phyloP scores from a whole-genome alignment of 768 basidiomycete species.

The Tremella mesenterica region DNA sequence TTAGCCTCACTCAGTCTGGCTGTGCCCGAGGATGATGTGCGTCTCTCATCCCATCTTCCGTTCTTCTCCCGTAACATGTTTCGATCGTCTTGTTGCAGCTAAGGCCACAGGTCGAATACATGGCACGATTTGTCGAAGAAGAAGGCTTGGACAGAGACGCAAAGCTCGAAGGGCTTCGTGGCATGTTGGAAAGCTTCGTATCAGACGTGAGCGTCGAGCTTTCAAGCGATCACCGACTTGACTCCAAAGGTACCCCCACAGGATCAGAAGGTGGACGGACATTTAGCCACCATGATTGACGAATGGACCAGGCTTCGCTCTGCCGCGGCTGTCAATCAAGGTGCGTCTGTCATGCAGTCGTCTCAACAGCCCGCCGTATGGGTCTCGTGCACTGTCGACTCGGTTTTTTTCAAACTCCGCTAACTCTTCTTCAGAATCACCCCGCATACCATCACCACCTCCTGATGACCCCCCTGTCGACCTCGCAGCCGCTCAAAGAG shows the following conservation, averaged over 20 bases:
- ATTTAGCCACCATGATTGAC: not conserved
- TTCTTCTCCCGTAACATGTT: not conserved
- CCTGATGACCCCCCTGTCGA: slow-evolving; percentile 37
- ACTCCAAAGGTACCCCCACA: not conserved
- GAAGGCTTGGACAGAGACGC: slow-evolving; percentile 40
- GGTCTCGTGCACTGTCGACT: too few species aligned
- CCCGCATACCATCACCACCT: too few species aligned
- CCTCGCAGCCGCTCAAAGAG: slow-evolving; percentile 29
- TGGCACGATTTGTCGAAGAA: slow-evolving; percentile 42
- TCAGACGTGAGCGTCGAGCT: too few species aligned
- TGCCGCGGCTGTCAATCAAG: too few species aligned
- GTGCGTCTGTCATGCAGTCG: too few species aligned
- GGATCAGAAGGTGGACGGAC: not conserved
- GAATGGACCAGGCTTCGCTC: not conserved
- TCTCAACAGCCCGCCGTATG: too few species aligned
- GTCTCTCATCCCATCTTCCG: not conserved
- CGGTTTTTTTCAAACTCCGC: too few species aligned
- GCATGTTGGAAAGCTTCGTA: slow-evolving; percentile 40
- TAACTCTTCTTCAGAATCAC: too few species aligned
- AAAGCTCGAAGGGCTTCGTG: slow-evolving; percentile 41
- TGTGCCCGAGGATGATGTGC: slow-evolving; percentile 37
- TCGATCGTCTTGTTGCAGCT: not conserved
- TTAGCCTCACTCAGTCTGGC: slow-evolving; percentile 18
- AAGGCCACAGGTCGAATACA: slow-evolving; percentile 33
- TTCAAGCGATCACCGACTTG: not conserved